Conservation (phyloP, 2,329 filamentous ascomycete genomes). For the Colletotrichum eremochloae region DNA sequence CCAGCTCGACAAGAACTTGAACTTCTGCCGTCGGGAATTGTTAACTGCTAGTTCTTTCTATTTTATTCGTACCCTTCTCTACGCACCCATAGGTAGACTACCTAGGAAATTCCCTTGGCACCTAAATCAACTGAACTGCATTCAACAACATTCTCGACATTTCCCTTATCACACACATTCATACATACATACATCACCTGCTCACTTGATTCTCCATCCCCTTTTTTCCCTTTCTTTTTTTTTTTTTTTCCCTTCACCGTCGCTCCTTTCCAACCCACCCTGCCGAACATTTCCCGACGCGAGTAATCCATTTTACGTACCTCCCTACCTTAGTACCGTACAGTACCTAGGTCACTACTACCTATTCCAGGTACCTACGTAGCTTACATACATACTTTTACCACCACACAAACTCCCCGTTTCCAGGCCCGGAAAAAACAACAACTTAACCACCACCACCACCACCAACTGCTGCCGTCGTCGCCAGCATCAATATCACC, state of each 20-base stretch:
- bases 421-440: constrained; percentile 27
- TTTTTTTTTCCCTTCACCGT: background rate
- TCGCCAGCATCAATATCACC: constrained; percentile 19
- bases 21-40: background rate
- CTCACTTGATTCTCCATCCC: background rate
- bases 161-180: too few relatives aligned
- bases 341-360: background rate
- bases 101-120: background rate
- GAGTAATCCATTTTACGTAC: constrained; percentile 9
- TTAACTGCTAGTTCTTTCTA: background rate
- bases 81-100: background rate
- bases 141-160: background rate
- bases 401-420: constrained; percentile 24
- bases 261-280: constrained; percentile 12
- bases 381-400: background rate
- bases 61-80: too few relatives aligned
- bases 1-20: too few relatives aligned
- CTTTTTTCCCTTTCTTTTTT: background rate
- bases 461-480: constrained; percentile 2
- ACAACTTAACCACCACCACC: constrained; percentile 24
- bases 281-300: constrained; percentile 29
- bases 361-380: background rate
- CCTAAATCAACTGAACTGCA: background rate
- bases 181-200: background rate
- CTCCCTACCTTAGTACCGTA: background rate